Evolutionary conservation across 2,329 filamentous ascomycete genomes (phyloP).

Genomic region (Penicillium expansum): DNA sequence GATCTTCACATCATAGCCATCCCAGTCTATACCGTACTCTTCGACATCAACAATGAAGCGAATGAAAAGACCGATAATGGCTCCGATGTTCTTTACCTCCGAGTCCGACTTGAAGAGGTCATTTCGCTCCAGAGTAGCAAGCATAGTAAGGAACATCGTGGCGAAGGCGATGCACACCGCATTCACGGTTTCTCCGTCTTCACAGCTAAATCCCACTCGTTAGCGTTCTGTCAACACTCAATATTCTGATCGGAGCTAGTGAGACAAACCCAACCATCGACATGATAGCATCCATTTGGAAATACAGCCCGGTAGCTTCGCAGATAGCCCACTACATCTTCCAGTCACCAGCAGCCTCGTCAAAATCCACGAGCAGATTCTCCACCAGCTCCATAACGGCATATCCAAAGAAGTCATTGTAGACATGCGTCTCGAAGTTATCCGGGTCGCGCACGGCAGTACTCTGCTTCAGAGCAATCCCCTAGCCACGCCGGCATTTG

Average conservation of each 20-base stretch:
- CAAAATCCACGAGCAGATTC: constrained; percentile 44
- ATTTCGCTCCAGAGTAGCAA: constrained; percentile 38
- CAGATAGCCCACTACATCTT: constrained; percentile 45
- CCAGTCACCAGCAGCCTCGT: constrained; percentile 36
- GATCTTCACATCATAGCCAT: constrained; percentile 4
- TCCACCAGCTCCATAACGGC: constrained; percentile 45
- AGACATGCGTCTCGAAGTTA: constrained; percentile 44
- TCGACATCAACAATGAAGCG: not conserved
- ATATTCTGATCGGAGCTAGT: not conserved
- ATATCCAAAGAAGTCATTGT: constrained; percentile 44
- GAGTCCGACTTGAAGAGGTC: constrained; percentile 34
- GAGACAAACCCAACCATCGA: constrained; percentile 22
- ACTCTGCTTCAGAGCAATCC: not conserved
- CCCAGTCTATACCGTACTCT: not conserved
- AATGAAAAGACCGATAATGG: constrained; percentile 41
- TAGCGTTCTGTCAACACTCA: not conserved
- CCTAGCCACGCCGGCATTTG: not conserved
- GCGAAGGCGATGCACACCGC: not conserved
- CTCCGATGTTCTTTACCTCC: constrained; percentile 39
- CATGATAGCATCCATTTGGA: constrained; percentile 17
- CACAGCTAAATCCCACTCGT: constrained; percentile 8
- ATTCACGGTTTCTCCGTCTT: constrained; percentile 5
- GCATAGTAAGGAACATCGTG: constrained; percentile 40
- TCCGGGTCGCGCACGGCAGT: constrained; percentile 29
- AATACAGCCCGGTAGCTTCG: constrained; percentile 37